Evolutionary conservation across 805 yeast genomes (phyloP).

Genomic region (Sugiyamaella qingdaonensis): DNA sequence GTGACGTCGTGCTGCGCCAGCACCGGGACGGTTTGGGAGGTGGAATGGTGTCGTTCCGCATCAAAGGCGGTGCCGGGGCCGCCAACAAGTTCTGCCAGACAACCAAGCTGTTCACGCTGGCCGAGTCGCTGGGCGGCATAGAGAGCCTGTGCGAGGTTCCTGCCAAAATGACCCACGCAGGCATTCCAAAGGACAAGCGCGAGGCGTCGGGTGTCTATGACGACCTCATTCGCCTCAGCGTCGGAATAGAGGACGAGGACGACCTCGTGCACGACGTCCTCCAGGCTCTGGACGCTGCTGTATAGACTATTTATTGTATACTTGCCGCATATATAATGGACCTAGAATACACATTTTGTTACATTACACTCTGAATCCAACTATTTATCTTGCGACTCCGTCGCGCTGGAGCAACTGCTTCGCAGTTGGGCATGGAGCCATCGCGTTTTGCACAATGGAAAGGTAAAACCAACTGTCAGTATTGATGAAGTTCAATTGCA

Average conservation of each 20-base stretch:
- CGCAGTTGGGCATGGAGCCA: no score
- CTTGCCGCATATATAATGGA: not conserved
- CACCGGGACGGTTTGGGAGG: slow-evolving; percentile 86
- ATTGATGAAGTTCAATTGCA: no score
- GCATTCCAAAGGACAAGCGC: slow-evolving; percentile 74
- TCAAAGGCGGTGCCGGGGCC: slow-evolving; percentile 73
- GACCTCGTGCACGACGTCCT: slow-evolving; percentile 69
- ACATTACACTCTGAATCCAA: no score
- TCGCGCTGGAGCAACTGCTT: no score
- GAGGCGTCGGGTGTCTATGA: slow-evolving; percentile 78
- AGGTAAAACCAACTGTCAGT: no score
- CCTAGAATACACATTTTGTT: no score
- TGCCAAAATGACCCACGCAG: slow-evolving; percentile 89
- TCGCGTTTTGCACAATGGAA: no score
- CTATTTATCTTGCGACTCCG: no score
- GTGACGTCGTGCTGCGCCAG: slow-evolving; percentile 62
- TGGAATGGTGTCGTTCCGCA: slow-evolving; percentile 86
- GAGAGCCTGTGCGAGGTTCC: slow-evolving; percentile 86
- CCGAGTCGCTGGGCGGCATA: slow-evolving; percentile 88
- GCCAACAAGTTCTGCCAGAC: slow-evolving; percentile 70
- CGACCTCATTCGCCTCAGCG: slow-evolving; percentile 75
- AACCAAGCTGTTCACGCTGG: slow-evolving; percentile 75
- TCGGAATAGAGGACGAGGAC: slow-evolving; percentile 80
- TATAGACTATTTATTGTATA: slow-evolving; percentile 1
- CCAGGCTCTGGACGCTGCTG: slow-evolving; percentile 55